Evolutionary conservation across 2,329 filamentous ascomycete genomes (phyloP), one percentile per base, ranked within the genome.

Genomic region (Clonostachys chloroleuca): DNA sequence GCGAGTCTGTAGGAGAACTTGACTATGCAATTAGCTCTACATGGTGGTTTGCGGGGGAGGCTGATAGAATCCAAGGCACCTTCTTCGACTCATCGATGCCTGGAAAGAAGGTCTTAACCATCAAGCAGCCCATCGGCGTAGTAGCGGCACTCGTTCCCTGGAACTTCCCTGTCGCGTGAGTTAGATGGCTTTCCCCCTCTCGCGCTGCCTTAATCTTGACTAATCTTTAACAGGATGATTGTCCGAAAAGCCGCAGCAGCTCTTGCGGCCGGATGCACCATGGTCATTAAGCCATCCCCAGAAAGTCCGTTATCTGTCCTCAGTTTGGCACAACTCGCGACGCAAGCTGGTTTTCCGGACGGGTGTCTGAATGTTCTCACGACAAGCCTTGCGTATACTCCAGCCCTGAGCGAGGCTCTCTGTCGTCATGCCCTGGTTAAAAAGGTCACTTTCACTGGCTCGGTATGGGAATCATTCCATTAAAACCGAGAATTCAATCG

Each of bases 381-480:
- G 43, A 48, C 47, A 1, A 48, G 42, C 36, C 36, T 45, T 14
- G 88, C 87, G 2, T 77, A 84, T 52, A 87, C 87, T 4, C 70
- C 74, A 14, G 80, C 81, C 40, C 81, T 85, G 1, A 87, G 88
- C 14, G 75, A 80, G 5, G 80, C 83, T 1, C 72, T 92, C 6
- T 81, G 84, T 1, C 69, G 75, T 34, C 88, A 92, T 63, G 73
- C 81, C 49, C 78, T 80, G 43, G 78, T 92, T 33, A 81, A 87
- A 54, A 89, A 86, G 58, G 72, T 92, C 44, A 84, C 84, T 2
- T 94, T 94, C 56, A 92, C 89, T 0, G 89, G 89, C 33, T 87
- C 82, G 14, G 36, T 39, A 39, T n/a, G 36, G 7, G 36, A 18
- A n/a, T 12, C 2, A 8, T n/a, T 39, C n/a, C 36, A 39, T 2